Evolutionary conservation across 2,329 filamentous ascomycete genomes (phyloP).

Genomic region (Fusarium foetens): DNA sequence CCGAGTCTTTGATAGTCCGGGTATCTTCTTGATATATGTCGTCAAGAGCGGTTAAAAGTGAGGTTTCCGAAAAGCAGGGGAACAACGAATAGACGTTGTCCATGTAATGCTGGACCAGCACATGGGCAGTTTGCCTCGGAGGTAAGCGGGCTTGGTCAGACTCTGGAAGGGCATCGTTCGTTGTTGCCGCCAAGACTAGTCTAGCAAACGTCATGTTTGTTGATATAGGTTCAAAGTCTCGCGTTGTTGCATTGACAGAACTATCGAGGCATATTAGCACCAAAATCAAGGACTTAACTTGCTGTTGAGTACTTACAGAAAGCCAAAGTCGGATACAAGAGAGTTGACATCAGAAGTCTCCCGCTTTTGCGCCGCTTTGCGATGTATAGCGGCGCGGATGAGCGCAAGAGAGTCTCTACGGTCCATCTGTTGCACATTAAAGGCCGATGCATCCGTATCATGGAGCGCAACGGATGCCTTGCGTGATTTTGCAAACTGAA

Average conservation of each 20-base stretch:
- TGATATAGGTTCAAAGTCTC: constrained; percentile 90
- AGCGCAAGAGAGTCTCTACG: constrained; percentile 71
- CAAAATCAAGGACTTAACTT: background rate
- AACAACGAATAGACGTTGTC: constrained; percentile 82
- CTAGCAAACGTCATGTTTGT: constrained; percentile 93
- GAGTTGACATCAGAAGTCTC: constrained; percentile 92
- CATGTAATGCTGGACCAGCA: constrained; percentile 84
- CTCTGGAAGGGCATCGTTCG: constrained; percentile 76
- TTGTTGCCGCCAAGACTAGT: constrained; percentile 84
- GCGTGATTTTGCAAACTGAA: constrained; percentile 75
- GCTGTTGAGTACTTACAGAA: constrained; percentile 67
- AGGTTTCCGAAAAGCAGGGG: constrained; percentile 84
- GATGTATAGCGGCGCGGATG: constrained; percentile 71
- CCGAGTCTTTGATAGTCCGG: constrained; percentile 71
- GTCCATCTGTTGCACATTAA: constrained; percentile 55
- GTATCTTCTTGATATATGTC: constrained; percentile 80
- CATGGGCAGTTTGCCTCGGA: constrained; percentile 72
- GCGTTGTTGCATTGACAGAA: constrained; percentile 91
- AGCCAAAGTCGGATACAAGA: constrained; percentile 92
- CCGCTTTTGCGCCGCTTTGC: constrained; percentile 70
- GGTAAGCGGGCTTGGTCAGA: constrained; percentile 73
- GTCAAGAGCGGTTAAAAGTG: constrained; percentile 80
- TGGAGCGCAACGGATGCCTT: constrained; percentile 76
- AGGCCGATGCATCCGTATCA: constrained; percentile 60
- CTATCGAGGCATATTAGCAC: constrained; percentile 55